Conservation (phyloP, 768 basidiomycete species). For the Tremella yokohamensis region DNA sequence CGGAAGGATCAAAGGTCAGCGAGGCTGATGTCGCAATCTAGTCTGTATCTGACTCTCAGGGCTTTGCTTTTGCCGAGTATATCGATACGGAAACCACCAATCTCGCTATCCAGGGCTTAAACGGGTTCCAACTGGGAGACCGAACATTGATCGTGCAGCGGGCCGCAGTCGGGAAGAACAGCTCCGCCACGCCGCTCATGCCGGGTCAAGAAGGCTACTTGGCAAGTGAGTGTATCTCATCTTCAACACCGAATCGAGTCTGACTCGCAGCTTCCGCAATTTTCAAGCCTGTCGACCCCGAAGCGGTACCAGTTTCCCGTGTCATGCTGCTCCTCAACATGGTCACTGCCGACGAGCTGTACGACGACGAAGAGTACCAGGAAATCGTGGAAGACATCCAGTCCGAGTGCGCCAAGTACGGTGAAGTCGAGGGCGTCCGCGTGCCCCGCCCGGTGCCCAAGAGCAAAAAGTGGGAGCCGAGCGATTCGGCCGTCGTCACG, state of each 20-base stretch:
- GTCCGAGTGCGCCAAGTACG: slow-evolving; percentile 46
- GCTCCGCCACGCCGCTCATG: slow-evolving; percentile 18
- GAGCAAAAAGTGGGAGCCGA: slow-evolving; percentile 66
- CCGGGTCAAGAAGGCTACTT: slow-evolving; percentile 33
- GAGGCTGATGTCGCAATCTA: not conserved
- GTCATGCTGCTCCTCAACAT: slow-evolving; percentile 98
- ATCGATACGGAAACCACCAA: slow-evolving; percentile 84
- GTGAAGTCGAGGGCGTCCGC: slow-evolving; percentile 46
- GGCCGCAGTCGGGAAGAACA: slow-evolving; percentile 71
- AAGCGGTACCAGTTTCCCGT: slow-evolving; percentile 67
- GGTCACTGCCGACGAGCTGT: slow-evolving; percentile 89
- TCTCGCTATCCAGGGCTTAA: slow-evolving; percentile 89
- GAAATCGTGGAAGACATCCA: slow-evolving; percentile 93
- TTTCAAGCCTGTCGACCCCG: slow-evolving; percentile 41
- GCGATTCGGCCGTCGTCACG: slow-evolving; percentile 61
- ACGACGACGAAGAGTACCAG: slow-evolving; percentile 84
- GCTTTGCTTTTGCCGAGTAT: slow-evolving; percentile 99
- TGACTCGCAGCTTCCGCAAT: not conserved
- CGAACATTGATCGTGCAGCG: slow-evolving; percentile 92
- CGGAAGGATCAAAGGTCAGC: slow-evolving; percentile 70
- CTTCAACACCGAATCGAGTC: slow-evolving; percentile 3
- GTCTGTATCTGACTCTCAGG: slow-evolving; percentile 56
- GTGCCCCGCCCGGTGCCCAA: slow-evolving; percentile 53
- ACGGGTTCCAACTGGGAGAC: slow-evolving; percentile 97
- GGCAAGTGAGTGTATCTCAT: slow-evolving; percentile 22